phyloP scores from a whole-genome alignment of 2,329 filamentous ascomycete genomes.

The Xylariaceae sp. region DNA sequence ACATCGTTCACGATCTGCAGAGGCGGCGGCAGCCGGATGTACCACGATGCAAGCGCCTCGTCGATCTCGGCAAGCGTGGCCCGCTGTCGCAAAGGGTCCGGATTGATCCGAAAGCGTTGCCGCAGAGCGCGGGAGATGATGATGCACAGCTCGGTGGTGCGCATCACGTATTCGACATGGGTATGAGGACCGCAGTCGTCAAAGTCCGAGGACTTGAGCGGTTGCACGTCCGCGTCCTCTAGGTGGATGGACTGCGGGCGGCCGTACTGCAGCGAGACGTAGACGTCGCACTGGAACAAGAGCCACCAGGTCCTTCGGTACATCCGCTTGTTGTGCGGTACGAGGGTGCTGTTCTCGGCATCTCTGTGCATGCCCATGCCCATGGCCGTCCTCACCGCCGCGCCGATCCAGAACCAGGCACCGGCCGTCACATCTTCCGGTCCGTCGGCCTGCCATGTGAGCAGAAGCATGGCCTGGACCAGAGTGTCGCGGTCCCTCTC shows the following conservation, averaged over 20 bases:
- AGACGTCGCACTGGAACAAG: constrained; percentile 34
- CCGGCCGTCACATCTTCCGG: constrained; percentile 52
- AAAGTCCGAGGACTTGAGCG: constrained; percentile 4
- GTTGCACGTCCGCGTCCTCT: constrained; percentile 6
- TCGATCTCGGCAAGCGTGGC: constrained; percentile 5
- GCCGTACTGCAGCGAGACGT: constrained; percentile 27
- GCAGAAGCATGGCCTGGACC: constrained; percentile 49
- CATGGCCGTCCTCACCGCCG: constrained; percentile 46
- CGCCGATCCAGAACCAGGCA: constrained; percentile 48
- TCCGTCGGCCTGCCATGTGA: constrained; percentile 53
- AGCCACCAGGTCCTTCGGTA: constrained; percentile 38
- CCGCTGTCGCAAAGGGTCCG: constrained; percentile 1
- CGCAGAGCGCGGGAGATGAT: constrained; percentile 6
- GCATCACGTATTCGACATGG: constrained; percentile 5
- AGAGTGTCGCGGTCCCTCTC: constrained; percentile 50
- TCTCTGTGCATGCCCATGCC: constrained; percentile 50
- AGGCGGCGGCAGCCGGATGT: not conserved
- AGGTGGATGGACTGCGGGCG: constrained; percentile 6
- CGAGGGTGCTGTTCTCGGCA: constrained; percentile 25
- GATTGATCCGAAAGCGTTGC: constrained; percentile 3
- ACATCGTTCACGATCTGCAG: constrained; percentile 4
- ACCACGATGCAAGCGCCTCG: constrained; percentile 13
- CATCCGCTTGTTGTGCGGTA: constrained; percentile 27
- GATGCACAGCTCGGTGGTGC: constrained; percentile 4
- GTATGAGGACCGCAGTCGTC: constrained; percentile 3